These are phyloP conservation scores for Holtermanniella nyarrowii DNA, from an alignment of 768 basidiomycete genomes.

Conservation along the genomic window DNA sequence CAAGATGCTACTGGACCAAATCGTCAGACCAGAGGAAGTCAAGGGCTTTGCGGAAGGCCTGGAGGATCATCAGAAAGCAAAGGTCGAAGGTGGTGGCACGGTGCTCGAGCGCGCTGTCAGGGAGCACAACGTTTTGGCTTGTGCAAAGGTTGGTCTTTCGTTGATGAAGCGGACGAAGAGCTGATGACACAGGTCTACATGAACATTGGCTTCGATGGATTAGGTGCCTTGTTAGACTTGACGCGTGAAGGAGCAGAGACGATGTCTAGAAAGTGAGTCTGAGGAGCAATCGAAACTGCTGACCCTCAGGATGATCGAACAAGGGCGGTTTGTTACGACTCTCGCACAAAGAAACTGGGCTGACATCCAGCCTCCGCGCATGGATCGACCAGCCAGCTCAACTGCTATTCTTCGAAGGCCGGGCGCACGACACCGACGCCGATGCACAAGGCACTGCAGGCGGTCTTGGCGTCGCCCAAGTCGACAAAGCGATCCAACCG, in stretches of 20 bases:
- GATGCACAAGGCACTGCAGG: slow-evolving; percentile 90
- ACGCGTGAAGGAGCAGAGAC: slow-evolving; percentile 89
- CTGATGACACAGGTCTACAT: slow-evolving; percentile 55
- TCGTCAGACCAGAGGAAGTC: slow-evolving; percentile 79
- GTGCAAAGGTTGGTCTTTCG: slow-evolving; percentile 56
- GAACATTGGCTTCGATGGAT: slow-evolving; percentile 90
- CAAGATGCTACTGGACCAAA: slow-evolving; percentile 98
- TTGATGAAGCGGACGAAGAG: slow-evolving; percentile 1
- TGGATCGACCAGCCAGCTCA: slow-evolving; percentile 93
- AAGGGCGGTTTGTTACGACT: slow-evolving; percentile 55
- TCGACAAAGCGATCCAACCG: slow-evolving; percentile 62
- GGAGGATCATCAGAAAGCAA: slow-evolving; percentile 88
- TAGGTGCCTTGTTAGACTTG: slow-evolving; percentile 79
- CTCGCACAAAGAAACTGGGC: no score
- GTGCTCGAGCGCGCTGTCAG: slow-evolving; percentile 95
- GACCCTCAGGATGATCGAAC: slow-evolving; percentile 79
- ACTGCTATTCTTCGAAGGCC: slow-evolving; percentile 84
- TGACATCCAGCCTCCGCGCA: slow-evolving; percentile 52
- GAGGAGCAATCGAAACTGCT: not conserved
- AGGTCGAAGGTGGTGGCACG: slow-evolving; percentile 76
- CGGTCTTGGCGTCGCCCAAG: slow-evolving; percentile 76
- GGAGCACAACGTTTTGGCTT: slow-evolving; percentile 95
- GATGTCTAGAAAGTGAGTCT: slow-evolving; percentile 59
- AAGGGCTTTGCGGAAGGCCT: slow-evolving; percentile 79
- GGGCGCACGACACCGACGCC: slow-evolving; percentile 61